These are phyloP conservation scores for Fraxinus pennsylvanica DNA, from an alignment of 257 asterid genomes.

Conservation along the genomic window DNA sequence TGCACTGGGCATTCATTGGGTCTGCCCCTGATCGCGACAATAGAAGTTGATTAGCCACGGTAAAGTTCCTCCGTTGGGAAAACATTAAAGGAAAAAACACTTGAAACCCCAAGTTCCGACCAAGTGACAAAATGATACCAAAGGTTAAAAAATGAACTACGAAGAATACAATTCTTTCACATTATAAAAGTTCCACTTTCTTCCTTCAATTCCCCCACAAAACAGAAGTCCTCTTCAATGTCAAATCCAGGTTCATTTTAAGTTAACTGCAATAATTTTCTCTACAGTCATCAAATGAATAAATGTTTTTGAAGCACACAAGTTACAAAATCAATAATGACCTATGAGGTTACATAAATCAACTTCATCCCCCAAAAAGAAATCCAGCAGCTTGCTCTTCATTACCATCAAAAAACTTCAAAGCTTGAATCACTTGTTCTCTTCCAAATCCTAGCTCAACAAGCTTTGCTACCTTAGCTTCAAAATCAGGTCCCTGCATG, in stretches of 20 bases:
- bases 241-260: background rate
- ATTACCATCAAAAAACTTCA: slow-evolving; percentile 74
- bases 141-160: no score
- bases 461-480: slow-evolving; percentile 83
- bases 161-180: no score
- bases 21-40: no score
- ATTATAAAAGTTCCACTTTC: no score
- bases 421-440: slow-evolving; percentile 82
- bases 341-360: background rate
- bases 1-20: no score
- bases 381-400: slow-evolving; percentile 95
- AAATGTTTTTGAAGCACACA: slow-evolving; percentile 14
- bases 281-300: slow-evolving; percentile 26
- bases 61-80: no score
- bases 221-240: background rate
- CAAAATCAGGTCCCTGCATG: slow-evolving; percentile 74
- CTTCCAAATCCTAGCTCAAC: slow-evolving; percentile 92
- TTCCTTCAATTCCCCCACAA: no score
- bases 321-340: slow-evolving; percentile 8
- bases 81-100: no score
- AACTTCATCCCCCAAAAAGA: slow-evolving; percentile 79
- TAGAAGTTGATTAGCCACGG: no score
- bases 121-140: no score
- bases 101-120: no score
- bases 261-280: slow-evolving; percentile 29